phyloP scores from a whole-genome alignment of 2,329 filamentous ascomycete species.

The Arachnomyces sp. region DNA sequence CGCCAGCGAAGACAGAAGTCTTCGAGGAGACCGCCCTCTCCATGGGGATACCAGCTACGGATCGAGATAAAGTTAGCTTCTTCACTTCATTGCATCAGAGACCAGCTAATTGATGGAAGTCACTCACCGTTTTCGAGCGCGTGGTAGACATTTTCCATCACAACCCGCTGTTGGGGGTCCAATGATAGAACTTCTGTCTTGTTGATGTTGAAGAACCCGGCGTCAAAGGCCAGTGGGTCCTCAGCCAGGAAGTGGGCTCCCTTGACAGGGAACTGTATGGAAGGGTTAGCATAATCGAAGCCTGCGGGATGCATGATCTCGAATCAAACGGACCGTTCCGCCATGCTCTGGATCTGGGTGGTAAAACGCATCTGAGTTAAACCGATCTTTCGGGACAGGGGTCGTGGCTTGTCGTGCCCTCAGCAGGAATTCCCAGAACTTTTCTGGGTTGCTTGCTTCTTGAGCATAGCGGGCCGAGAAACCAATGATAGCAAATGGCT shows the following conservation, averaged over 20 bases:
- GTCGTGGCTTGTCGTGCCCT: constrained; percentile 23
- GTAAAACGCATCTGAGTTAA: constrained; percentile 28
- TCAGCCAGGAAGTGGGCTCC: constrained; percentile 7
- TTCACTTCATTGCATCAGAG: not conserved
- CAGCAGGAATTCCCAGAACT: constrained; percentile 27
- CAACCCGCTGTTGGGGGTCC: constrained; percentile 15
- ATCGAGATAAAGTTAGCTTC: not conserved
- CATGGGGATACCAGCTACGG: constrained; percentile 13
- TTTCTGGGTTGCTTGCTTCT: constrained; percentile 23
- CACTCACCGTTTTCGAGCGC: constrained; percentile 14
- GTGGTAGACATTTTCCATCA: constrained; percentile 15
- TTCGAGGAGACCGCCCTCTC: constrained; percentile 11
- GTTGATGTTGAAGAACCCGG: constrained; percentile 7
- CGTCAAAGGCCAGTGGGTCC: constrained; percentile 7
- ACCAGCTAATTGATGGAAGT: too few relatives aligned
- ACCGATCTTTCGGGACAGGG: constrained; percentile 28
- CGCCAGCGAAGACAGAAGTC: constrained; percentile 13
- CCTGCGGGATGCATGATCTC: not conserved
- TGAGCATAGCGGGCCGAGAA: constrained; percentile 24
- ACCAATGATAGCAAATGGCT: constrained; percentile 31
- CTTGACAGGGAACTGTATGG: constrained; percentile 1
- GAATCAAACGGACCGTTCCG: constrained; percentile 20
- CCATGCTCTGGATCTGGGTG: constrained; percentile 30
- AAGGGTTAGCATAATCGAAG: not conserved
- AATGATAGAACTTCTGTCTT: constrained; percentile 10